Evolutionary conservation across 139 green algal genomes (phyloP), one percentile per base, ranked within the genome.

Genomic region (Chlorella vulgaris): DNA sequence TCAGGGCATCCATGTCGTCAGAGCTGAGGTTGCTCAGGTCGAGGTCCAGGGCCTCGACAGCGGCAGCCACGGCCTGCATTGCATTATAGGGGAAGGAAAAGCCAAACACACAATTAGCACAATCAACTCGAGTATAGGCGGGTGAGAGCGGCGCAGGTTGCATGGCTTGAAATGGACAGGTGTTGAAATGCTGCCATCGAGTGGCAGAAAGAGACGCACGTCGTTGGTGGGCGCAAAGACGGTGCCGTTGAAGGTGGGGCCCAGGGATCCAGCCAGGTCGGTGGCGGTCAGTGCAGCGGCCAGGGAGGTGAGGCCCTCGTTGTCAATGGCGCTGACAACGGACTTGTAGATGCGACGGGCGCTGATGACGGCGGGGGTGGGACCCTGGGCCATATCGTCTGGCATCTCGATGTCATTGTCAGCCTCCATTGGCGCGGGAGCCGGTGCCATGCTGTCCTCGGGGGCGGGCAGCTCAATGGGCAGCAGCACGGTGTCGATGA

Each of bases 401-500:
- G 28, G 18, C 55, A 31, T n/a, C 55, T 65, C 55, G 18, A n/a
- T n/a, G 13, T 55, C 47, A 10, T 55, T 15, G 13, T 55, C 47
- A 10, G 47, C 47, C 47, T 10, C n/a, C 47, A 58, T 58, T 10
- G 47, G 47, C 15, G 47, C 47, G 13, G 15, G 10, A 15, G 47
- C 47, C 13, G 47, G 47, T 24, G 13, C 47, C 55, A n/a, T 28
- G 55, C 18, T 65, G 55, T 15, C 18, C 15, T 5, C 55, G 55
- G 55, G 18, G 55, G 65, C 35, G 31, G 31, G 1, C 47, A 77
- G 70, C 70, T 22, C 51, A 10, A 42, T 5, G 47, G 70, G 70
- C 70, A 77, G 70, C 70, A 77, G 70, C 47, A 66, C 70, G 1
- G 31, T 3, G 31, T 77, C 70, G 31, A 77, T 65, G 31, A 77